phyloP scores from a whole-genome alignment of 2,329 filamentous ascomycete species.

The Trichoderma atroviride region DNA sequence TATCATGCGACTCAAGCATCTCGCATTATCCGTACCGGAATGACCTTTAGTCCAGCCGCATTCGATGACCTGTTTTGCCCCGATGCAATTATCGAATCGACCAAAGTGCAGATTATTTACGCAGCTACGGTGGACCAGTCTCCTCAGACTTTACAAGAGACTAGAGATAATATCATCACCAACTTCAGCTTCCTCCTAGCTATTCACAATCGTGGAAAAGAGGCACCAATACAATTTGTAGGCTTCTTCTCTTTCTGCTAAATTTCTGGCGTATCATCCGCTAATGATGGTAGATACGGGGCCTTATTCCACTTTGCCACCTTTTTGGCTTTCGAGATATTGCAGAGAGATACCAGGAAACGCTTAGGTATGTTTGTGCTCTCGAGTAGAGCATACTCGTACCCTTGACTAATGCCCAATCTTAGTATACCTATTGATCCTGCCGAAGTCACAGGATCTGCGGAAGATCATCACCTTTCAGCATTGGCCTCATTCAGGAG shows the following conservation, averaged over 20 bases:
- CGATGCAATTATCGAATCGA: conserved; percentile 33
- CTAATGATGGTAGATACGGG: conserved; percentile 24
- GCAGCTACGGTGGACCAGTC: conserved; percentile 32
- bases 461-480: conserved; percentile 31
- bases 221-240: conserved; percentile 29
- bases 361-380: conserved; percentile 20
- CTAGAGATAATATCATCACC: conserved; percentile 31
- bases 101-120: conserved; percentile 36
- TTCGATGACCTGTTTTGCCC: conserved; percentile 34
- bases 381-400: not conserved
- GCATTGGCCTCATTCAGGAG: conserved; percentile 30
- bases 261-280: not conserved
- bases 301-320: conserved; percentile 30
- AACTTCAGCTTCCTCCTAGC: conserved; percentile 30
- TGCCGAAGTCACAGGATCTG: conserved; percentile 31
- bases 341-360: conserved; percentile 30
- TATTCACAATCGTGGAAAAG: conserved; percentile 28
- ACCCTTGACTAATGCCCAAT: not conserved
- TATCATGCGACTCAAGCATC: conserved; percentile 33
- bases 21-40: conserved; percentile 29
- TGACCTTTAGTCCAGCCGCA: conserved; percentile 25
- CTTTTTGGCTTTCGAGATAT: conserved; percentile 32
- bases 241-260: not conserved
- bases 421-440: conserved; percentile 23
- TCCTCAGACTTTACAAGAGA: conserved; percentile 28